Conservation (phyloP, 805 yeast species). For the Myxozyma kluyveri region DNA sequence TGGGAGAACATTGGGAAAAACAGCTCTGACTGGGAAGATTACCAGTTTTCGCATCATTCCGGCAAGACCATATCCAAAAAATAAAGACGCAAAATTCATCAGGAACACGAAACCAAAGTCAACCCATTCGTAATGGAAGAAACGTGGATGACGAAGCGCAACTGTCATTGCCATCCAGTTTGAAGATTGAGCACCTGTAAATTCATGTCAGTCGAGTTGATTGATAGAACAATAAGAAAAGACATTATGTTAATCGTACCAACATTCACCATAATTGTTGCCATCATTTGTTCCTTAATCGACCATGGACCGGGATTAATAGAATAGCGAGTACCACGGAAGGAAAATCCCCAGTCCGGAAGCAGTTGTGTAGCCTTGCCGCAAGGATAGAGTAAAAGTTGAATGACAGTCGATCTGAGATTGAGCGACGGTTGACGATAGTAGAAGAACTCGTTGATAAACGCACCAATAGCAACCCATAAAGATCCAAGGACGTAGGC, state of each 20-base stretch:
- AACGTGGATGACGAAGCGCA: conserved; percentile 10
- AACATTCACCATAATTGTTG: conserved; percentile 42
- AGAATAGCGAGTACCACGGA: conserved; percentile 40
- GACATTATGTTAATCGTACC: too few species aligned
- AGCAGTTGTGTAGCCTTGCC: conserved; percentile 42
- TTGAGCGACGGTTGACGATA: conserved; percentile 55
- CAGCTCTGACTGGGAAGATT: conserved; percentile 45
- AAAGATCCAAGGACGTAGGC: conserved; percentile 52
- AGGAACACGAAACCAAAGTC: conserved; percentile 53
- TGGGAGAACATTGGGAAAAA: conserved; percentile 56
- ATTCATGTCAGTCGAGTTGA: too few species aligned
- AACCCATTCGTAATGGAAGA: conserved; percentile 34
- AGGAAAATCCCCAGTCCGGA: conserved; percentile 28
- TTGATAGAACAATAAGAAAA: too few species aligned
- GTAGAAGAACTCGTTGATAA: conserved; percentile 57
- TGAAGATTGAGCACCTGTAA: conserved; percentile 22
- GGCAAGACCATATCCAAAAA: conserved; percentile 66
- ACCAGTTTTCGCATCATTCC: conserved; percentile 59
- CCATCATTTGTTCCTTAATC: conserved; percentile 59
- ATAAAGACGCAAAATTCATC: conserved; percentile 55
- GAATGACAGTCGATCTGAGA: conserved; percentile 60
- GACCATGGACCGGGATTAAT: conserved; percentile 63
- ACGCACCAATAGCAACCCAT: conserved; percentile 57
- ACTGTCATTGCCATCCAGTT: conserved; percentile 19
- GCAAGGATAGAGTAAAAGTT: conserved; percentile 61